Evolutionary conservation across 768 basidiomycete species (phyloP), one percentile per base, ranked within the genome.

Genomic region (Leucocoprinus leucothites): DNA sequence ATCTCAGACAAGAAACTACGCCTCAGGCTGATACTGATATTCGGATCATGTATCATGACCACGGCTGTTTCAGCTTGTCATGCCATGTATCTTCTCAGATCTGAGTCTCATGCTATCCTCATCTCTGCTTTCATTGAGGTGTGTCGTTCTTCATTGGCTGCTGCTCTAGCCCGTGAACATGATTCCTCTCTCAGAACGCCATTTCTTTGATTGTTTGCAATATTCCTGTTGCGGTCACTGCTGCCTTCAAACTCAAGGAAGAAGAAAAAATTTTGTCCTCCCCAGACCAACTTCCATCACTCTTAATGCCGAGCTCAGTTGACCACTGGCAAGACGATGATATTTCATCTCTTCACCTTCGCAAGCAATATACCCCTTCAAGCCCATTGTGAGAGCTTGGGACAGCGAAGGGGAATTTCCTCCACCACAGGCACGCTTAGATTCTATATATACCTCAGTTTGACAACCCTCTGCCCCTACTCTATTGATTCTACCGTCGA

Each of bases 71-170:
- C 74, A 3, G 59, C 75, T 16, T 74, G 80, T 2, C 80, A 80
- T 47, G 77, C 74, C 0, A 19, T 34, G 19, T 21, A 9, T 48
- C 13, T 19, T 34, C 34, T 28, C 9, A 19, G 19, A n/a, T 48
- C 25, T 35, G 28, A 48, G 31, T 4, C 18, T 34, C 31, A 28
- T 31, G 8, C 65, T 44, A 69, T 71, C 24, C 54, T 74, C 6
- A 68, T 76, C 31, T 66, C 74, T 0, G 78, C 75, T 3, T 52
- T 78, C 11, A 65, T 79, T 18, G 81, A 82, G 72, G 73, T 74
- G 35, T 49, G 63, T 45, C 24, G 5, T 25, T 28, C 3, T 44
- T 4, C 21, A 22, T 13, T 44, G 42, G 25, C 5, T 21, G 7
- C 5, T 3, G n/a, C 21, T 44, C 21, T 14, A 18, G 14, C n/a